A percentile compares a stretch with the other conserved stretches of the same genome.
phyloP scores from a whole-genome alignment of 2,329 filamentous ascomycete species.

The Plenodomus tracheiphilus region DNA sequence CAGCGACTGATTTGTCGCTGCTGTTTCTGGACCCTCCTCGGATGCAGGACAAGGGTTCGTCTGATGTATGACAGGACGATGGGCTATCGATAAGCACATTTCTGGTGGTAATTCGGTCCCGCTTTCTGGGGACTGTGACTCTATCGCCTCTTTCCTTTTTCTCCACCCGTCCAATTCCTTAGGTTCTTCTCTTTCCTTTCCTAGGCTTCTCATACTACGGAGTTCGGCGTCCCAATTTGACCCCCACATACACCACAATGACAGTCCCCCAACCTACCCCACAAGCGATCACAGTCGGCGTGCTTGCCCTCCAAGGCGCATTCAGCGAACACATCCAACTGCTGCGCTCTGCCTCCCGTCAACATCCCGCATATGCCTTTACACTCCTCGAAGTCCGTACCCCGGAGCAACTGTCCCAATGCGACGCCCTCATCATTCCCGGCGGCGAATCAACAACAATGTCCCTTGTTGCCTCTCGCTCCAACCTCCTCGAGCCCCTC shows the following conservation, averaged over 20 bases:
- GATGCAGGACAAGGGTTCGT: neutral
- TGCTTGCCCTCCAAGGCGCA: constrained; percentile 83
- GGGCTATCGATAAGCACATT: constrained; percentile 15
- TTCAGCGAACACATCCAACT: constrained; percentile 86
- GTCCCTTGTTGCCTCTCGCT: constrained; percentile 80
- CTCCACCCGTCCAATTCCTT: neutral
- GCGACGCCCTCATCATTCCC: constrained; percentile 84
- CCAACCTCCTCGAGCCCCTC: constrained; percentile 79
- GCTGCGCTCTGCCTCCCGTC: constrained; percentile 67
- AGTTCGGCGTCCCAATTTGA: neutral
- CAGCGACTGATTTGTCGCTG: constrained; percentile 1
- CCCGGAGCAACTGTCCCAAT: constrained; percentile 67
- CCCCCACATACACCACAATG: constrained; percentile 15
- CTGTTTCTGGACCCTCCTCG: neutral
- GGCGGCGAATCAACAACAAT: constrained; percentile 96
- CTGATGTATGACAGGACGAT: neutral
- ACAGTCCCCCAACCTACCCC: constrained; percentile 19
- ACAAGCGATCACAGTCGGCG: constrained; percentile 57
- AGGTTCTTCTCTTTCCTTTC: neutral
- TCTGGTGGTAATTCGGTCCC: neutral
- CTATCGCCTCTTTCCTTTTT: neutral
- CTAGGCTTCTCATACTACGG: constrained; percentile 7
- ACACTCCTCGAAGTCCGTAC: constrained; percentile 80
- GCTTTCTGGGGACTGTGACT: neutral
- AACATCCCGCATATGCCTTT: constrained; percentile 41